Evolutionary conservation across 2,329 filamentous ascomycete genomes (phyloP).

Genomic region (Verticillium albo-atrum): DNA sequence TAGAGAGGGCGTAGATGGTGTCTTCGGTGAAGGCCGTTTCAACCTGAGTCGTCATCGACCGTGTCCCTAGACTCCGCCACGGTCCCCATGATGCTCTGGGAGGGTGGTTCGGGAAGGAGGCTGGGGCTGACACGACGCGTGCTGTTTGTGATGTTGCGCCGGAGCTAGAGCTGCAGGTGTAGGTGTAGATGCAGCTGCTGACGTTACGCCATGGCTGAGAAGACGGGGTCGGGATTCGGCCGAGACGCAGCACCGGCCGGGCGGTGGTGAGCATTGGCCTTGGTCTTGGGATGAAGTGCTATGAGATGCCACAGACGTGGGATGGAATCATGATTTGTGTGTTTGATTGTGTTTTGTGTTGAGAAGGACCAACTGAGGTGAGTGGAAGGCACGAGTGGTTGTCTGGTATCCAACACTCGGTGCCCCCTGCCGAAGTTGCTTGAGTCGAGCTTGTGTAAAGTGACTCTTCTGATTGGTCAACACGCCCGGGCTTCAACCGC

Average conservation of each 20-base stretch:
- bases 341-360: not conserved
- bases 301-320: not conserved
- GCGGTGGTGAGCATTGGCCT: not conserved
- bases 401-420: too few species aligned
- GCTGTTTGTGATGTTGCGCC: not conserved
- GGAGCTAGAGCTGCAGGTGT: not conserved
- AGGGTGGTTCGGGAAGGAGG: not conserved
- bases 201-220: not conserved
- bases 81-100: not conserved
- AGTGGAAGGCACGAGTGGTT: too few species aligned
- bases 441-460: not conserved
- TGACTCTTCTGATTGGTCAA: not conserved
- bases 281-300: not conserved
- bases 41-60: not conserved
- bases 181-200: not conserved
- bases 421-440: not conserved
- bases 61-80: not conserved
- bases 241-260: not conserved
- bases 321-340: not conserved
- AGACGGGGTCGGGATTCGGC: not conserved
- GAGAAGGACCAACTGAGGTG: not conserved
- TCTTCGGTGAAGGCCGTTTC: constrained; percentile 28
- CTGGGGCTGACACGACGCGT: not conserved
- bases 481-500: not conserved
- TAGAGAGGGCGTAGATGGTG: constrained; percentile 92